Evolutionary conservation across 1,139 yeast genomes (phyloP), one percentile per base, ranked within the genome.

Genomic region (Meyerozyma carpophila): DNA sequence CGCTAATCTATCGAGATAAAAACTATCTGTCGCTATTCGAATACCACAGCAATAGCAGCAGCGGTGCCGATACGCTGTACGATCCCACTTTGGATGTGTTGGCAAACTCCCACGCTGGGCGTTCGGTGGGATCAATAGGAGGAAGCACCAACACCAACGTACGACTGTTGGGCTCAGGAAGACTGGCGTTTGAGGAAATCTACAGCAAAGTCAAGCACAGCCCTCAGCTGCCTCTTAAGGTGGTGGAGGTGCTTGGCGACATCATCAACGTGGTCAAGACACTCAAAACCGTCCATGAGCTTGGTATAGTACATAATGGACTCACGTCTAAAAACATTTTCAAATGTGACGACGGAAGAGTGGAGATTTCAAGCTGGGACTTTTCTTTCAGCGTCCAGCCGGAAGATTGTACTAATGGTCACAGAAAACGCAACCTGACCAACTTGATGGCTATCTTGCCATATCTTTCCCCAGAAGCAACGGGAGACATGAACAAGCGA

Each of bases 381-480:
- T 77, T 73, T 50, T 56, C 72, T 27, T 77, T 76, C 50, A 55
- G 75, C 2, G 56, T 68, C n/a, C 61, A 61, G 37, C 64, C 68
- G 0, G 82, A 78, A 49, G 74, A 70, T 46, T 62, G 76, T 29
- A 57, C 68, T 11, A 57, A 59, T 40, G 63, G 65, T 25, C 67
- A 58, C 44, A 49, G 75, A 31, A 57, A 59, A 29, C 55, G 58
- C 10, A 65, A 66, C 43, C 51, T 62, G 34, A 49, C 50, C 13
- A 55, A 57, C 14, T 56, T 74, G 8, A 62, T 67, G 1, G 73
- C 68, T 31, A 62, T 69, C 49, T 55, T 77, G 34, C 79, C 79
- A 0, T 78, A 70, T 49, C 69, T 76, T 50, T 71, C 82, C 0
- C 83, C 83, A 1, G 82, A 78, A 53, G 63, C 71, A 4, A 66